These are phyloP conservation scores for Nakaseomyces bracarensis DNA, from an alignment of 1,139 yeast species.

Conservation along the genomic window DNA sequence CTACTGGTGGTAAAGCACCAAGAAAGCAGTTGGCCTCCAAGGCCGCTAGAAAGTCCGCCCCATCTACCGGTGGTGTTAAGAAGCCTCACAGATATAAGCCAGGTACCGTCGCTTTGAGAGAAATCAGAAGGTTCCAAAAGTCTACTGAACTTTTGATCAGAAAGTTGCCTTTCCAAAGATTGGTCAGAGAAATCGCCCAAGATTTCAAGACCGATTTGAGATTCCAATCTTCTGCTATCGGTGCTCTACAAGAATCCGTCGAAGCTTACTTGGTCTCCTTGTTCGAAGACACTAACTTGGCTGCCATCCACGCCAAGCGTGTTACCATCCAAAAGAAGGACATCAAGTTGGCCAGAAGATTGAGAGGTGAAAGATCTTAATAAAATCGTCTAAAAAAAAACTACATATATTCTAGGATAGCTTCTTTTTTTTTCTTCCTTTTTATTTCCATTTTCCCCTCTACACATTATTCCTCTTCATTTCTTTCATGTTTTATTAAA, in stretches of 20 bases:
- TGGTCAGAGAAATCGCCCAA: slow-evolving; percentile 96
- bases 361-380: slow-evolving; percentile 91
- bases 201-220: slow-evolving; percentile 97
- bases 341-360: slow-evolving; percentile 97
- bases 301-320: slow-evolving; percentile 99
- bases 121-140: slow-evolving; percentile 98
- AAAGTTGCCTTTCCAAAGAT: slow-evolving; percentile 98
- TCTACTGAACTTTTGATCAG: slow-evolving; percentile 94
- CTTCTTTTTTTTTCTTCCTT: background rate
- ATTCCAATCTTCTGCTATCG: slow-evolving; percentile 97
- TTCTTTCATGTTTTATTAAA: slow-evolving; percentile 1
- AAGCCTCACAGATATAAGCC: slow-evolving; percentile 99
- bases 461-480: background rate
- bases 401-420: too few relatives aligned
- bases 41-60: slow-evolving; percentile 98
- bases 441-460: background rate
- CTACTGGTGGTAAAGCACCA: slow-evolving; percentile 99
- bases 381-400: background rate
- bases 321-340: slow-evolving; percentile 99
- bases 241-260: slow-evolving; percentile 98
- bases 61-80: slow-evolving; percentile 98
- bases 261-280: slow-evolving; percentile 91
- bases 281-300: slow-evolving; percentile 95
- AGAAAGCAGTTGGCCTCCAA: slow-evolving; percentile 98
- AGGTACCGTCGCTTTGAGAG: slow-evolving; percentile 99